phyloP scores from a whole-genome alignment of 225 moss, liverwort and hornwort genomes.

The Marchantia paleacea region DNA sequence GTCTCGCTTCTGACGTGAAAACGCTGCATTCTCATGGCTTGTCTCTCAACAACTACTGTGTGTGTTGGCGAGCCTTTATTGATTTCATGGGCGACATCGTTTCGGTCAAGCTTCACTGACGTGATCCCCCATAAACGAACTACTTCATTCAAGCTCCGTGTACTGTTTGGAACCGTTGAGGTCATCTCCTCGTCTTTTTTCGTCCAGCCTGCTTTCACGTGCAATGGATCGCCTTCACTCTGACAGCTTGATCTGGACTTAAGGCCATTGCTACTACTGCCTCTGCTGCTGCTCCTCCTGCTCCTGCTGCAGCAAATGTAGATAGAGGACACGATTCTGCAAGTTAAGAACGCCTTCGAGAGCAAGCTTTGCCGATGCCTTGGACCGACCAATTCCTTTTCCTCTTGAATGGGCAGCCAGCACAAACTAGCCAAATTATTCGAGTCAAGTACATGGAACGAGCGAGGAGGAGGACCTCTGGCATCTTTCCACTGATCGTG shows the following conservation, averaged over 20 bases:
- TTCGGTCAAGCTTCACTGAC: neutral
- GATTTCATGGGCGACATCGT: neutral
- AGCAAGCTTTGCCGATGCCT: too few species aligned
- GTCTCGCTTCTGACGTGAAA: neutral
- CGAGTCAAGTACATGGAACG: neutral
- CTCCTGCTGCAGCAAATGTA: too few species aligned
- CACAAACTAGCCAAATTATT: too few species aligned
- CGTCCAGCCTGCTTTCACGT: neutral
- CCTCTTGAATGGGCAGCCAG: too few species aligned
- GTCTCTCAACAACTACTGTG: neutral
- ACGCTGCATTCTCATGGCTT: neutral
- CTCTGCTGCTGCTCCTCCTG: neutral
- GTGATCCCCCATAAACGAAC: neutral
- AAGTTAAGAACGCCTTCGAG: too few species aligned
- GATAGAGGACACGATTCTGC: too few species aligned
- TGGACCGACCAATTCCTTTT: too few species aligned
- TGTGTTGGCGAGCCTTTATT: neutral
- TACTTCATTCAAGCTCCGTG: neutral
- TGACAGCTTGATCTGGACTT: neutral
- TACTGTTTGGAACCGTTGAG: conserved; percentile 3
- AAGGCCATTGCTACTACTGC: neutral
- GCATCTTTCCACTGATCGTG: neutral
- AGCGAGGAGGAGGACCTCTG: neutral
- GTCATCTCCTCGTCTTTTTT: neutral
- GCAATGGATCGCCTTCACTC: neutral